These are phyloP conservation scores for Xylaria grammica DNA, from an alignment of 495 filamentous ascomycete species.

Conservation along the genomic window DNA sequence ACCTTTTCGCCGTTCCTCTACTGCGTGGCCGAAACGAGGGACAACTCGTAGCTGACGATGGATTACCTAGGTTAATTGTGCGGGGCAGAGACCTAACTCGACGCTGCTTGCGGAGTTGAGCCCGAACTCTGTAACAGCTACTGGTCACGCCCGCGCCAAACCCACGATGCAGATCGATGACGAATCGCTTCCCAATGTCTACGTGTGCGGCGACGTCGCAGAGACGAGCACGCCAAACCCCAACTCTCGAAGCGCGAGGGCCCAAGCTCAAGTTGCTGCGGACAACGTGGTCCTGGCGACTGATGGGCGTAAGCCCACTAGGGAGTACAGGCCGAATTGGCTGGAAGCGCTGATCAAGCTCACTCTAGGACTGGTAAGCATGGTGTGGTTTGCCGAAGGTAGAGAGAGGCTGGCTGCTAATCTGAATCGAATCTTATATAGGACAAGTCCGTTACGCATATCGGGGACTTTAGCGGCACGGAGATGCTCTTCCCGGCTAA, in stretches of 20 bases:
- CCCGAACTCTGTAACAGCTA: conserved; percentile 52
- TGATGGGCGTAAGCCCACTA: conserved; percentile 29
- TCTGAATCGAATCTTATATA: not conserved
- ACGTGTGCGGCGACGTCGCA: conserved; percentile 66
- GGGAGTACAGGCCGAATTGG: conserved; percentile 40
- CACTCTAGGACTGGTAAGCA: conserved; percentile 39
- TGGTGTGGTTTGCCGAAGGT: not conserved
- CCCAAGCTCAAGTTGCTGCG: conserved; percentile 58
- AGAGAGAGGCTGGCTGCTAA: conserved; percentile 12
- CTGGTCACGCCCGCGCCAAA: conserved; percentile 56
- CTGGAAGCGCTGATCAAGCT: conserved; percentile 38
- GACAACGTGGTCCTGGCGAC: conserved; percentile 60
- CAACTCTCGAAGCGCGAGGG: conserved; percentile 57
- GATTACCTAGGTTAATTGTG: conserved; percentile 55
- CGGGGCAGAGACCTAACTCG: conserved; percentile 64
- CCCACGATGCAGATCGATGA: conserved; percentile 63
- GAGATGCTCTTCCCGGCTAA: conserved; percentile 26
- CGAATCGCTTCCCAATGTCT: conserved; percentile 55
- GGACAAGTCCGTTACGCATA: conserved; percentile 35
- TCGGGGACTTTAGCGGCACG: conserved; percentile 28
- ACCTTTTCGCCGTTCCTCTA: not conserved
- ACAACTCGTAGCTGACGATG: conserved; percentile 14
- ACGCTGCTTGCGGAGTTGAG: conserved; percentile 48
- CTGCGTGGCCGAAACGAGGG: no score
- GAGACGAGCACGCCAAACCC: conserved; percentile 59